phyloP scores from a whole-genome alignment of 2,329 filamentous ascomycete species.

The Fusarium armeniacum region DNA sequence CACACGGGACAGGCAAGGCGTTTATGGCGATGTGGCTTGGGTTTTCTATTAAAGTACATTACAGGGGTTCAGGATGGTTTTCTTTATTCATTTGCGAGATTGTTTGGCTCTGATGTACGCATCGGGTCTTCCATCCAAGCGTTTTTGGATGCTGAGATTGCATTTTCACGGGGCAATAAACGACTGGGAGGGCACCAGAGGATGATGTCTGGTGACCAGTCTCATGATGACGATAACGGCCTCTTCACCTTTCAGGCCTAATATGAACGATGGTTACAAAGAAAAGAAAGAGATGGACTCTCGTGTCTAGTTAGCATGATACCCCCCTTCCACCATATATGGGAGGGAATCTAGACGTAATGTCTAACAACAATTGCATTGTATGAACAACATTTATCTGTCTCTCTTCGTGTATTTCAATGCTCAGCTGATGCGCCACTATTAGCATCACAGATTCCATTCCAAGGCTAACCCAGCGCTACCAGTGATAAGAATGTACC shows the following conservation, averaged over 20 bases:
- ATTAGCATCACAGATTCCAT: not conserved
- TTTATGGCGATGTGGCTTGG: slow-evolving; percentile 29
- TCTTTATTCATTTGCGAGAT: slow-evolving; percentile 38
- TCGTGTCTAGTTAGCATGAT: slow-evolving; percentile 37
- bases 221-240: slow-evolving; percentile 46
- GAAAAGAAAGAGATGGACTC: slow-evolving; percentile 39
- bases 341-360: slow-evolving; percentile 43
- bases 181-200: slow-evolving; percentile 27
- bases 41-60: slow-evolving; percentile 22
- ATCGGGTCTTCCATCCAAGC: slow-evolving; percentile 38
- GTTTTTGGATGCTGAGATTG: slow-evolving; percentile 34
- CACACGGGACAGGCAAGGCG: slow-evolving; percentile 44
- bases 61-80: slow-evolving; percentile 25
- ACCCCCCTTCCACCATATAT: slow-evolving; percentile 21
- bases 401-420: not conserved
- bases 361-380: slow-evolving; percentile 42
- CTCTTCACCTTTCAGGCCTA: slow-evolving; percentile 27
- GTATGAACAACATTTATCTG: slow-evolving; percentile 3
- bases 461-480: not conserved
- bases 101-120: slow-evolving; percentile 49
- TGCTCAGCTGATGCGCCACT: not conserved
- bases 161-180: slow-evolving; percentile 38
- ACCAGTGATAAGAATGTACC: not conserved
- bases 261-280: slow-evolving; percentile 36
- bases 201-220: slow-evolving; percentile 31